Evolutionary conservation across 257 asterid species (phyloP).

Genomic region (Solanum pimpinellifolium): DNA sequence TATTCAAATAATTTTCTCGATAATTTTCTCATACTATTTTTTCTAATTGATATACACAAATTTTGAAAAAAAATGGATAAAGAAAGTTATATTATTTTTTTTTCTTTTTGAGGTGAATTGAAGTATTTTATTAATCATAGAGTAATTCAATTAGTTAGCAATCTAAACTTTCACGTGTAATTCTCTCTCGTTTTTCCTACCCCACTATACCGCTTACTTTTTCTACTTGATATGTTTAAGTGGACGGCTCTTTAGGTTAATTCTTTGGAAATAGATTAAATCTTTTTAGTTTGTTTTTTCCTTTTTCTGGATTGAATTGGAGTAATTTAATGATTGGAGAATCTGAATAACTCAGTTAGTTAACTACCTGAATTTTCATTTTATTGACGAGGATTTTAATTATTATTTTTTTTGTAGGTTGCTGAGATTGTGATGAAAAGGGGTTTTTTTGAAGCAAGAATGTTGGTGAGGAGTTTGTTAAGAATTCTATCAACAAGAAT

Average conservation of each 20-base stretch:
- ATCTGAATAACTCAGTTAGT: background rate
- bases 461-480: slow-evolving; percentile 31
- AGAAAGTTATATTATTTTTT: no score
- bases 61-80: no score
- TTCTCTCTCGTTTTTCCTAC: background rate
- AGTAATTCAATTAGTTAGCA: background rate
- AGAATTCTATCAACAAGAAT: slow-evolving; percentile 51
- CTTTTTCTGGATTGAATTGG: background rate
- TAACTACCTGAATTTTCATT: background rate
- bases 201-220: background rate
- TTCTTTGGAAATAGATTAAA: background rate
- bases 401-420: slow-evolving; percentile 18
- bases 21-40: no score
- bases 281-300: background rate
- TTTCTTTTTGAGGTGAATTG: background rate
- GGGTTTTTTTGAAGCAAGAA: slow-evolving; percentile 31
- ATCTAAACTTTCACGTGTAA: no score
- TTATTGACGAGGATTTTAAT: background rate
- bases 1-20: background rate
- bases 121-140: no score
- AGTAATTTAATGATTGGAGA: background rate
- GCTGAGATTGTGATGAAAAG: slow-evolving; percentile 47
- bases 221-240: background rate
- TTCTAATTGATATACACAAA: background rate
- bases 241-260: background rate